Evolutionary conservation across 805 yeast genomes (phyloP).

Genomic region (Yarrowia sp.): DNA sequence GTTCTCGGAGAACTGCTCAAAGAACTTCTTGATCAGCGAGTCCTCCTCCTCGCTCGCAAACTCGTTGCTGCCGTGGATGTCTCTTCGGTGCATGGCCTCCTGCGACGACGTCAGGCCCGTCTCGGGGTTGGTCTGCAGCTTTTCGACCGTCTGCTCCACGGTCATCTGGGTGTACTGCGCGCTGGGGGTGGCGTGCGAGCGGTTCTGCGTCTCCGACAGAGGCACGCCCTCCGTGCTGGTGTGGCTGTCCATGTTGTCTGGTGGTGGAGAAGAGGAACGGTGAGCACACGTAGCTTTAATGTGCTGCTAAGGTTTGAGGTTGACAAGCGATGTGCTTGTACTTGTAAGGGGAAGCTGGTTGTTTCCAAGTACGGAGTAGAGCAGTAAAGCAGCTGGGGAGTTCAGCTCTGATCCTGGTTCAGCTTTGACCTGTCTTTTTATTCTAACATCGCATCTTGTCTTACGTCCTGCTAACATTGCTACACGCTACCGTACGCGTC

Average conservation of each 20-base stretch:
- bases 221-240: slow-evolving; percentile 26
- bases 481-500: too few relatives aligned
- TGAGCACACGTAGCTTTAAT: neutral
- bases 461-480: too few relatives aligned
- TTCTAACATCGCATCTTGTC: too few relatives aligned
- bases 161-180: slow-evolving; percentile 59
- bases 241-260: slow-evolving; percentile 20
- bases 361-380: too few relatives aligned
- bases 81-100: slow-evolving; percentile 69
- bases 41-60: slow-evolving; percentile 76
- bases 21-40: slow-evolving; percentile 62
- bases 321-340: too few relatives aligned
- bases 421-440: too few relatives aligned
- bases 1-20: slow-evolving; percentile 81
- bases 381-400: too few relatives aligned
- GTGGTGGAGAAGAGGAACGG: neutral
- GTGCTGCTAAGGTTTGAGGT: too few relatives aligned
- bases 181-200: slow-evolving; percentile 50
- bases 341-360: neutral
- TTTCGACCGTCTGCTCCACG: slow-evolving; percentile 60
- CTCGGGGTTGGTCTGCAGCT: slow-evolving; percentile 57
- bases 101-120: slow-evolving; percentile 65
- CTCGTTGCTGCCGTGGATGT: slow-evolving; percentile 79
- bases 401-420: too few relatives aligned
- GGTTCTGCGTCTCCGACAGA: slow-evolving; percentile 21